Evolutionary conservation across 371 early-diverging fungal species (phyloP).

Genomic region (Blastocladiella emersonii): DNA sequence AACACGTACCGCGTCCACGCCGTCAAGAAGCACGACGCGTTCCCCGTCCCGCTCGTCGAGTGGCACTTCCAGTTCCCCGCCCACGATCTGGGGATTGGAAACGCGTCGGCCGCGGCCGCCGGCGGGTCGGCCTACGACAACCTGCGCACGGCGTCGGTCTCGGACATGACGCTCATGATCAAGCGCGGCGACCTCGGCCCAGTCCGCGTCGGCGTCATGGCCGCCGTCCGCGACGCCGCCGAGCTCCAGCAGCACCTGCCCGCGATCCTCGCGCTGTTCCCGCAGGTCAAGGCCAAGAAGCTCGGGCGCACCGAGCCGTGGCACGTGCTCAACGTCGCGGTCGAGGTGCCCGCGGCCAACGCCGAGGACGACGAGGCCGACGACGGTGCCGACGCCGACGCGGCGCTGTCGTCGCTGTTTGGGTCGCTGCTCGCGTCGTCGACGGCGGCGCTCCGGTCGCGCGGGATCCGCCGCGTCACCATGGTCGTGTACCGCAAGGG

Average conservation of each 20-base stretch:
- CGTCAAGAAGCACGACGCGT: constrained; percentile 7
- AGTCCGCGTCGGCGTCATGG: constrained; percentile 53
- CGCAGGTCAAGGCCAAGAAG: constrained; percentile 12
- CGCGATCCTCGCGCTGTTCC: constrained; percentile 37
- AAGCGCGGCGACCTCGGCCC: constrained; percentile 45
- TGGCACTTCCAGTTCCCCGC: constrained; percentile 26
- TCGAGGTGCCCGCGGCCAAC: constrained; percentile 29
- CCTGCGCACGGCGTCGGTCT: constrained; percentile 57
- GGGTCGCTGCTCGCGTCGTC: constrained; percentile 37
- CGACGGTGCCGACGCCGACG: constrained; percentile 11
- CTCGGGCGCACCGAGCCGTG: constrained; percentile 18
- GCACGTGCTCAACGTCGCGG: constrained; percentile 71
- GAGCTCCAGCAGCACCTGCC: constrained; percentile 36
- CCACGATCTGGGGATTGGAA: not conserved
- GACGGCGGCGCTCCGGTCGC: constrained; percentile 47
- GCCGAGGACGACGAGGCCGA: constrained; percentile 17
- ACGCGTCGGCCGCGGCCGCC: not conserved
- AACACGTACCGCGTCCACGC: constrained; percentile 67
- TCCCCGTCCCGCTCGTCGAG: constrained; percentile 15
- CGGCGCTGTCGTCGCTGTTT: constrained; percentile 18
- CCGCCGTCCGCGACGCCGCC: constrained; percentile 35
- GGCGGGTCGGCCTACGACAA: constrained; percentile 21
- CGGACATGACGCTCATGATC: constrained; percentile 52
- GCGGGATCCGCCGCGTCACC: constrained; percentile 77
- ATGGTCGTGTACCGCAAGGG: constrained; percentile 69